Conservation (phyloP, 345 rosid species). For the Reutealis trisperma region DNA sequence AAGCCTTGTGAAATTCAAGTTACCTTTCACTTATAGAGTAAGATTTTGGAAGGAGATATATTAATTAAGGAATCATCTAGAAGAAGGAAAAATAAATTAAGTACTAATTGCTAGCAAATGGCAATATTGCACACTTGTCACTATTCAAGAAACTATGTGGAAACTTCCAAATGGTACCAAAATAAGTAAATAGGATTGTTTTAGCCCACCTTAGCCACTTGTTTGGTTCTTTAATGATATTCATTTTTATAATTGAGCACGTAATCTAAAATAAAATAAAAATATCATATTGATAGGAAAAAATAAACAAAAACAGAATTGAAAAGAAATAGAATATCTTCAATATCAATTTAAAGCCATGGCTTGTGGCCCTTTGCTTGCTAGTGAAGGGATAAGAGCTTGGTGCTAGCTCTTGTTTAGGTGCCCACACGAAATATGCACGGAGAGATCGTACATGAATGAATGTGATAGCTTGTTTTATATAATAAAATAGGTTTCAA, state of each 20-base stretch:
- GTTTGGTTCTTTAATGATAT: no score
- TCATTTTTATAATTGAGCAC: no score
- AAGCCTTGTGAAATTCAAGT: not conserved
- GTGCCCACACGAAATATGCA: slow-evolving; percentile 3
- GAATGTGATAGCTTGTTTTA: not conserved
- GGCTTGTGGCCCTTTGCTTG: not conserved
- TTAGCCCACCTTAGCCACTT: no score
- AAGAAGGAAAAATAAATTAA: not conserved
- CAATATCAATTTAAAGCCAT: no score
- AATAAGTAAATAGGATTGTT: not conserved
- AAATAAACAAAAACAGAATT: no score
- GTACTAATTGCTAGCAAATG: not conserved
- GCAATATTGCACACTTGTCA: not conserved
- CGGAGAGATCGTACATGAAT: not conserved
- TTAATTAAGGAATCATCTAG: not conserved
- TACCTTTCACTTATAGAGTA: not conserved
- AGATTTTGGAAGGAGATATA: not conserved
- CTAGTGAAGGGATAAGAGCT: not conserved
- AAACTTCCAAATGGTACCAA: not conserved
- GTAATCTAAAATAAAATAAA: no score
- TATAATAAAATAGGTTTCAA: not conserved
- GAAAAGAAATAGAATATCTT: no score
- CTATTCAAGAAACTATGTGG: not conserved
- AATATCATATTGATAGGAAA: no score
- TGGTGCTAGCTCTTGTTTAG: not conserved